phyloP scores from a whole-genome alignment of 176 grass and related monocot species.

The Oryza meyeriana region DNA sequence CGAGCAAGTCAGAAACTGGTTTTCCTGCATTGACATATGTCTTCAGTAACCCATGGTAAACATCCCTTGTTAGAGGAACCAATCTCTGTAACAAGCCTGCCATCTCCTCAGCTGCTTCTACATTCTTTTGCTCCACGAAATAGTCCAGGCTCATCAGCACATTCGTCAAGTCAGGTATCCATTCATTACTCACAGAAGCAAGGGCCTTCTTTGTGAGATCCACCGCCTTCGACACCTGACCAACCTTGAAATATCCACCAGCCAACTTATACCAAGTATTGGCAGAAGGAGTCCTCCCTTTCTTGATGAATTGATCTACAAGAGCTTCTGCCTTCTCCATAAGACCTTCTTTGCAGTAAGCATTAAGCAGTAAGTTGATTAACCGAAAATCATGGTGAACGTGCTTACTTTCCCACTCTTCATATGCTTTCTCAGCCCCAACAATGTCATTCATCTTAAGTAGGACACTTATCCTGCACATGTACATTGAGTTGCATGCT shows the following conservation, averaged over 20 bases:
- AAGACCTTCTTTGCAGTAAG: slow-evolving; percentile 47
- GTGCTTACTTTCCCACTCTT: slow-evolving; percentile 42
- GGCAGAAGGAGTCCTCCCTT: slow-evolving; percentile 37
- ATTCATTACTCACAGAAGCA: slow-evolving; percentile 9
- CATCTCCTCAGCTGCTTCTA: slow-evolving; percentile 58
- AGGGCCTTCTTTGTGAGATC: slow-evolving; percentile 54
- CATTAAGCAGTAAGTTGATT: slow-evolving; percentile 42
- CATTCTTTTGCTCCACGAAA: slow-evolving; percentile 54
- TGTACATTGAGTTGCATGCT: slow-evolving; percentile 41
- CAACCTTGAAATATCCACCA: slow-evolving; percentile 37
- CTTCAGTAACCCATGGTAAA: slow-evolving; percentile 52
- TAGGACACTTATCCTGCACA: slow-evolving; percentile 48
- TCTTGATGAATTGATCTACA: slow-evolving; percentile 37
- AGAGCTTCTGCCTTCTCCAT: slow-evolving; percentile 56
- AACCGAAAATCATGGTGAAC: slow-evolving; percentile 35
- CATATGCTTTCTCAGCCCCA: slow-evolving; percentile 38
- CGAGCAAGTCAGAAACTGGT: slow-evolving; percentile 38
- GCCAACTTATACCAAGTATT: slow-evolving; percentile 54
- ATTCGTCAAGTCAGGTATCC: slow-evolving; percentile 45
- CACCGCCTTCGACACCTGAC: slow-evolving; percentile 47
- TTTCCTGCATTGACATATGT: slow-evolving; percentile 37
- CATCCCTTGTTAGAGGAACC: slow-evolving; percentile 42
- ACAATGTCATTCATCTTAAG: slow-evolving; percentile 49
- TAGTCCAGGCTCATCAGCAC: slow-evolving; percentile 40
- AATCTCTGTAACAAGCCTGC: slow-evolving; percentile 31